A percentile compares a stretch with the other conserved stretches of the same genome.
Conservation (phyloP, 768 basidiomycete species). For the Stropharia rugosoannulata region DNA sequence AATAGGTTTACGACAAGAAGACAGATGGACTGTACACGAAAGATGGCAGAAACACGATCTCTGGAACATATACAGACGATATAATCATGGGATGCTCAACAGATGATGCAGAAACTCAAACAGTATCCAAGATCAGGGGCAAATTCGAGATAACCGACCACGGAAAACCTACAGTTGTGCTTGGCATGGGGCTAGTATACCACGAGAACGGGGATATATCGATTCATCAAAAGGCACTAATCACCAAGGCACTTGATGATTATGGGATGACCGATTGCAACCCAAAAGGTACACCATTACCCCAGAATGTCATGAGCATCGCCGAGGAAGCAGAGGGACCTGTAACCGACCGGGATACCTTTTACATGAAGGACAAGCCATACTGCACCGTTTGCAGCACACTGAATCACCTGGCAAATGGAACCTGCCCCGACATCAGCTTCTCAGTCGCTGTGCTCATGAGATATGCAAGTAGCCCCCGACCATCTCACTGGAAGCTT, state of each 20-base stretch:
- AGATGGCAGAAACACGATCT: not conserved
- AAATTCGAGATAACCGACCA: not conserved
- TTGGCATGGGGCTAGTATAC: not conserved
- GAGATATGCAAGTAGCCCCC: too few relatives aligned
- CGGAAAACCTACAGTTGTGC: not conserved
- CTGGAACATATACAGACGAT: slow-evolving; percentile 5
- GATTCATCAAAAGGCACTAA: slow-evolving; percentile 3
- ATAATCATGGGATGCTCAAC: not conserved
- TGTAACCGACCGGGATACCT: too few relatives aligned
- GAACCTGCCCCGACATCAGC: too few relatives aligned
- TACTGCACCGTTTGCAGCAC: too few relatives aligned
- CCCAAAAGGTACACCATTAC: too few relatives aligned
- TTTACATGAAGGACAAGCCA: too few relatives aligned
- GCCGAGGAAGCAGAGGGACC: too few relatives aligned
- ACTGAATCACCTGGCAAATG: too few relatives aligned
- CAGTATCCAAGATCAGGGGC: not conserved
- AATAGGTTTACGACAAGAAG: slow-evolving; percentile 9
- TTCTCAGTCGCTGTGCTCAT: too few relatives aligned
- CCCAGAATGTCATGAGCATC: too few relatives aligned
- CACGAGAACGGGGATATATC: not conserved
- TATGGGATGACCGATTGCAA: not conserved
- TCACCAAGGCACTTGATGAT: not conserved
- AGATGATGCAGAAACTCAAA: not conserved
- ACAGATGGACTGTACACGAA: not conserved
- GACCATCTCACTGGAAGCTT: too few relatives aligned